Conservation (phyloP, 352 stramenopile genomes). For the Aphanomyces stellatus region DNA sequence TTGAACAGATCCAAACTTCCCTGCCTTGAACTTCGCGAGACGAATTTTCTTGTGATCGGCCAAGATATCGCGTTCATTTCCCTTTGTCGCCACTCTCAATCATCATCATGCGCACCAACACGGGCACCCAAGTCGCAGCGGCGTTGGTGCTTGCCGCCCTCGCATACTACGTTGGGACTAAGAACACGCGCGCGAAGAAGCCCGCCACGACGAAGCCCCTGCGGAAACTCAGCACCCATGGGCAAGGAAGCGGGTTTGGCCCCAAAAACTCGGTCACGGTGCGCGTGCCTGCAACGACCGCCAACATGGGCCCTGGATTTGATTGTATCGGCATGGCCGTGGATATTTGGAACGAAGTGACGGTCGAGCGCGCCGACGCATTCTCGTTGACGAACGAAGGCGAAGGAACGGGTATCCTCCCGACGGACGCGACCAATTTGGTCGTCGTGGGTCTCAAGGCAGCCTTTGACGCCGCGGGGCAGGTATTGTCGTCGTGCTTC, state of each 20-base stretch:
- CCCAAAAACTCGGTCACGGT: slow-evolving; percentile 87
- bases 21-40: no score
- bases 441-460: slow-evolving; percentile 92
- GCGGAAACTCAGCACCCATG: neutral
- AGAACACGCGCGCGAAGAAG: slow-evolving; percentile 30
- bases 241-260: neutral
- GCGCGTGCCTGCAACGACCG: slow-evolving; percentile 95
- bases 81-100: neutral
- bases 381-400: slow-evolving; percentile 97
- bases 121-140: slow-evolving; percentile 35
- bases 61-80: no score
- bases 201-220: slow-evolving; percentile 22
- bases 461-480: slow-evolving; percentile 92
- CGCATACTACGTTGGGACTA: slow-evolving; percentile 55
- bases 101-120: neutral
- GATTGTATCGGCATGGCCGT: slow-evolving; percentile 98
- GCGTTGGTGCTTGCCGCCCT: slow-evolving; percentile 41
- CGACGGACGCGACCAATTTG: slow-evolving; percentile 86
- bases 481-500: no score
- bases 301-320: slow-evolving; percentile 98
- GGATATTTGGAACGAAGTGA: slow-evolving; percentile 99
- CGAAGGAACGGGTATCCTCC: slow-evolving; percentile 91
- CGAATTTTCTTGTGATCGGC: slow-evolving; percentile 9
- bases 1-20: no score
- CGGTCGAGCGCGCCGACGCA: slow-evolving; percentile 82